Evolutionary conservation across 768 basidiomycete species (phyloP).

Genomic region (Suillus alpinus): DNA sequence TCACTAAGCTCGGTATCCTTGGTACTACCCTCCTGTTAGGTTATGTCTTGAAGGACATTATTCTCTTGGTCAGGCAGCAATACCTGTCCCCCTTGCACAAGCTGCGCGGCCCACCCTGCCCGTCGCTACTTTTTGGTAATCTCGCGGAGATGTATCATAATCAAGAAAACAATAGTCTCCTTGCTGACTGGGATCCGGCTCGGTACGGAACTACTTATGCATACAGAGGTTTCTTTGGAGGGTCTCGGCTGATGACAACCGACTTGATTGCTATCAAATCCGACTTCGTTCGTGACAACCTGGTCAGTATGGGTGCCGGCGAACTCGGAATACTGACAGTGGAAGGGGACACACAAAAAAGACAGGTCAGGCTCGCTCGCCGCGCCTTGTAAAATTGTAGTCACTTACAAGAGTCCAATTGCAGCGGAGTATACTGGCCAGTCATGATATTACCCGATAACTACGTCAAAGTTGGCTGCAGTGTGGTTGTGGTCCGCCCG

Average conservation of each 20-base stretch:
- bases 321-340: conserved; percentile 47
- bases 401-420: conserved; percentile 2
- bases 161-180: conserved; percentile 53
- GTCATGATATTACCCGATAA: conserved; percentile 19
- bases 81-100: conserved; percentile 44
- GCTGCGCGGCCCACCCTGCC: conserved; percentile 45
- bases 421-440: conserved; percentile 51
- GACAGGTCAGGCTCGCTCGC: conserved; percentile 39
- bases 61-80: conserved; percentile 44
- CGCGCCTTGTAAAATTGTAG: neutral
- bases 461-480: neutral
- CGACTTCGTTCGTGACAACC: conserved; percentile 48
- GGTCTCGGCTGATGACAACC: conserved; percentile 53
- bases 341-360: conserved; percentile 54
- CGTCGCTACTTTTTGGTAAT: conserved; percentile 51
- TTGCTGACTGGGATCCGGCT: conserved; percentile 44
- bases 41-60: conserved; percentile 34
- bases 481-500: neutral
- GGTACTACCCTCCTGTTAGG: conserved; percentile 14
- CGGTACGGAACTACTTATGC: conserved; percentile 48
- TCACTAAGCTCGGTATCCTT: neutral
- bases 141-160: conserved; percentile 52
- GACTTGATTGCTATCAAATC: conserved; percentile 64
- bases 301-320: conserved; percentile 51
- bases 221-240: conserved; percentile 52